These are phyloP conservation scores for Nicotiana benthamiana DNA, from an alignment of 257 asterid species.

Conservation along the genomic window DNA sequence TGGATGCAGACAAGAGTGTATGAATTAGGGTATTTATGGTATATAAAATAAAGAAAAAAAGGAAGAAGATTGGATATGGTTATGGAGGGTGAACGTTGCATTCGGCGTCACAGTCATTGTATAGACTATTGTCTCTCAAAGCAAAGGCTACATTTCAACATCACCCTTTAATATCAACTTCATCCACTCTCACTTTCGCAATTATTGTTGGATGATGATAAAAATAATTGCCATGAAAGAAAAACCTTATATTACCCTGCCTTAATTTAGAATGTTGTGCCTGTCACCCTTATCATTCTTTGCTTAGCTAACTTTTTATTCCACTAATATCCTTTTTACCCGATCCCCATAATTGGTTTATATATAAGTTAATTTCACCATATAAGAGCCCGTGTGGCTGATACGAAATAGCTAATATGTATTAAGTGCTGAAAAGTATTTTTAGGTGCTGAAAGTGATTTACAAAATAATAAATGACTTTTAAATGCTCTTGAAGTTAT, in stretches of 20 bases:
- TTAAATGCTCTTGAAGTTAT: no score
- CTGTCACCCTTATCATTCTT: neutral
- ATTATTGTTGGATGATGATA: conserved; percentile 18
- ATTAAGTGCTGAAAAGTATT: no score
- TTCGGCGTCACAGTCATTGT: conserved; percentile 26
- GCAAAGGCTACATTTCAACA: conserved; percentile 18
- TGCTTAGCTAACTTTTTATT: neutral
- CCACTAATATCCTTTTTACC: neutral
- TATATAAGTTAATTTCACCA: neutral
- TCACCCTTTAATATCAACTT: conserved; percentile 26
- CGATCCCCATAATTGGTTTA: neutral
- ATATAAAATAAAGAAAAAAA: neutral
- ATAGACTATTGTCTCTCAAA: conserved; percentile 30
- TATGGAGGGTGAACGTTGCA: conserved; percentile 12
- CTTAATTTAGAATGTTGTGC: neutral
- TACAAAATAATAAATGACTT: no score
- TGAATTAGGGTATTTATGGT: neutral
- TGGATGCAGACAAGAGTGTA: neutral
- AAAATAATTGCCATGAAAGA: conserved; percentile 6
- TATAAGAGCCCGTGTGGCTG: no score
- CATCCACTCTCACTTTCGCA: conserved; percentile 13
- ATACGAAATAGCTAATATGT: no score
- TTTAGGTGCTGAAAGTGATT: no score
- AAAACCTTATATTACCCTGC: neutral
- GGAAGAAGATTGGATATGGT: neutral